Percentiles rank a stretch among this genome's conserved stretches.
These are phyloP conservation scores for Trebouxia sp. DNA, from an alignment of 139 green algal genomes.

Conservation along the genomic window DNA sequence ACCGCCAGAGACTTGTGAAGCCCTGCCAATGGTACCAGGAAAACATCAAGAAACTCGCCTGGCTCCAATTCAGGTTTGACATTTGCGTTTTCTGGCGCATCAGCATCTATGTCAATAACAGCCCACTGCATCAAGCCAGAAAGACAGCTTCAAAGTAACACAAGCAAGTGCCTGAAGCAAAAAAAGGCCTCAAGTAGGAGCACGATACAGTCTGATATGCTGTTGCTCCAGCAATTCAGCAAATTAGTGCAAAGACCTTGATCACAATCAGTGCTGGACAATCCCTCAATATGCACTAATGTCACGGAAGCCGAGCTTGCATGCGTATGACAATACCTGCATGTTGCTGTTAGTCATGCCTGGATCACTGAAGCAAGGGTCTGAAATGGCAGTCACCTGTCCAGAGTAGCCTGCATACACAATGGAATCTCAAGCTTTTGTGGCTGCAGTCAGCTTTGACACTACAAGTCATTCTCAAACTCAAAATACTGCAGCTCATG, in stretches of 20 bases:
- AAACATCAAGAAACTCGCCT: constrained; percentile 60
- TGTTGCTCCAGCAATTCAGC: no score
- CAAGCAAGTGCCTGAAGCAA: no score
- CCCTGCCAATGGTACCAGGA: constrained; percentile 46
- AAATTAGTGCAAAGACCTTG: no score
- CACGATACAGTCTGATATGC: no score
- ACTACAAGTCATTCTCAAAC: neutral
- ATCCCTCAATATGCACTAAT: no score
- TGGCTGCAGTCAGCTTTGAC: no score
- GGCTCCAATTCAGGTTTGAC: constrained; percentile 56
- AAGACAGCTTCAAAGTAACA: no score
- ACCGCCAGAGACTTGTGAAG: constrained; percentile 45
- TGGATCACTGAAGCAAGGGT: constrained; percentile 52
- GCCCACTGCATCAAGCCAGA: constrained; percentile 36
- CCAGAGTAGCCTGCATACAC: constrained; percentile 55
- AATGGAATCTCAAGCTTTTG: neutral
- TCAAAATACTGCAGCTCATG: neutral
- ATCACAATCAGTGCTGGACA: no score
- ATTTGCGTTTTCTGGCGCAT: constrained; percentile 53
- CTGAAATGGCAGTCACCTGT: constrained; percentile 34
- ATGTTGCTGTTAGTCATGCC: constrained; percentile 64
- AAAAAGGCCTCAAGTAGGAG: no score
- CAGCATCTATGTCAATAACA: constrained; percentile 52
- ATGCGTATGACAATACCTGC: constrained; percentile 29
- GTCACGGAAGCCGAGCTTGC: neutral